Evolutionary conservation across 2,329 filamentous ascomycete genomes (phyloP).

Genomic region (Penicillium sp.): DNA sequence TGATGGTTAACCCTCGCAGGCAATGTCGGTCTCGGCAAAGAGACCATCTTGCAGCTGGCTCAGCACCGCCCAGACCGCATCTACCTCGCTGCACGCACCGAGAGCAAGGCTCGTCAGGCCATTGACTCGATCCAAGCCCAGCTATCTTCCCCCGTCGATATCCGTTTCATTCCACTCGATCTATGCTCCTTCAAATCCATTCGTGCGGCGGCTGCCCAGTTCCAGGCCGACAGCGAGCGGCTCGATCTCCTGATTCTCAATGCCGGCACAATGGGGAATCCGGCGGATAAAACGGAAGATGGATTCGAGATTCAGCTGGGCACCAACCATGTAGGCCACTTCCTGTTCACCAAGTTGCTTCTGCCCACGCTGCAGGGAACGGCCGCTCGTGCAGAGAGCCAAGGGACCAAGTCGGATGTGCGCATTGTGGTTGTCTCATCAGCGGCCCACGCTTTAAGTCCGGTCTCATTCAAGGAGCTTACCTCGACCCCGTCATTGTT

Average conservation of each 20-base stretch:
- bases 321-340: slow-evolving; percentile 46
- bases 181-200: slow-evolving; percentile 48
- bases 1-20: slow-evolving; percentile 25
- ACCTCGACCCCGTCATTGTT: slow-evolving; percentile 35
- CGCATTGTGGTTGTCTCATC: slow-evolving; percentile 38
- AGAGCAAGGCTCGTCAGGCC: slow-evolving; percentile 39
- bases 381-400: slow-evolving; percentile 16
- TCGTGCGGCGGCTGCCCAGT: slow-evolving; percentile 40
- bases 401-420: slow-evolving; percentile 29
- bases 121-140: slow-evolving; percentile 40
- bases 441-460: slow-evolving; percentile 31
- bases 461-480: slow-evolving; percentile 32
- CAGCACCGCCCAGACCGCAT: slow-evolving; percentile 49
- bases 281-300: slow-evolving; percentile 34
- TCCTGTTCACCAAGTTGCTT: slow-evolving; percentile 42
- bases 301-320: slow-evolving; percentile 44
- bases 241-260: slow-evolving; percentile 46
- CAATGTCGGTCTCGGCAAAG: slow-evolving; percentile 44
- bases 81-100: slow-evolving; percentile 50
- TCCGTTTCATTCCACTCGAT: slow-evolving; percentile 47
- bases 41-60: slow-evolving; percentile 46
- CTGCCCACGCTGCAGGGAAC: slow-evolving; percentile 40
- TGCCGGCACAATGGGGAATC: slow-evolving; percentile 44
- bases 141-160: slow-evolving; percentile 31
- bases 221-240: slow-evolving; percentile 38